Base-by-base conservation (phyloP, 768 basidiomycete species). In the Obba rivulosa region DNA sequence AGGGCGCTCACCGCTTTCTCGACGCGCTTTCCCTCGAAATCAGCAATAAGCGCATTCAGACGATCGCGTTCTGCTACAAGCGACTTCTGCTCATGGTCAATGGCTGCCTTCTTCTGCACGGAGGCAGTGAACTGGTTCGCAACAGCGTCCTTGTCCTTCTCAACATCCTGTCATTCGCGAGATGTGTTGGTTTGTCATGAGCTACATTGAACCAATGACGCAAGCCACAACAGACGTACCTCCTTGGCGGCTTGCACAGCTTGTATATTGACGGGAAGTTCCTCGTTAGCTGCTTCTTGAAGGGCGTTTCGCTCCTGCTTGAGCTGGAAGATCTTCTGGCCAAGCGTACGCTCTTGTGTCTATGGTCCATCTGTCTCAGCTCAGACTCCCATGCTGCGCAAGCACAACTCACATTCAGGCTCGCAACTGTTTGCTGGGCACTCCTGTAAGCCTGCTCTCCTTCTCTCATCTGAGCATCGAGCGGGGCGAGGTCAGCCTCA, bases 211-310 rank as follows among this genome's bases (percentile, higher is more conserved):
- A 25, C 18, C 23, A 20, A 16, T n/a, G 28, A 41, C 10, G 25
- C 18, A 9, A 31, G 24, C 34, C 24, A 18, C 31, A 49, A 24
- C 60, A 13, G 9, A 45, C 75, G 23, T 55, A 82, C 85, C 55
- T 72, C 62, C 60, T 80, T 78, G 4, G 74, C 78, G 10, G 64
- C 70, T 50, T 83, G 69, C 13, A 87, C 66, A 13, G 74, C 76
- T 18, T 75, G 69, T n/a, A 87, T 69, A 55, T 77, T 75, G 7
- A 77, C 77, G 2, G 86, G 83, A 62, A 85, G 68, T 11, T 86
- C 84, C 17, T 87, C 83, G 48, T 84, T 85, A 11, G 75, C 73
- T 52, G 85, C 83, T 31, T 75, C 68, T 52, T 83, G 77, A 16
- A 86, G 59, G 18, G 65, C 64, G 24, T 59, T 57, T 35, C 77